A percentile compares a stretch with the other conserved stretches of the same genome.
Conservation (phyloP, 2,329 filamentous ascomycete species). For the Chaetomiaceae sp. region DNA sequence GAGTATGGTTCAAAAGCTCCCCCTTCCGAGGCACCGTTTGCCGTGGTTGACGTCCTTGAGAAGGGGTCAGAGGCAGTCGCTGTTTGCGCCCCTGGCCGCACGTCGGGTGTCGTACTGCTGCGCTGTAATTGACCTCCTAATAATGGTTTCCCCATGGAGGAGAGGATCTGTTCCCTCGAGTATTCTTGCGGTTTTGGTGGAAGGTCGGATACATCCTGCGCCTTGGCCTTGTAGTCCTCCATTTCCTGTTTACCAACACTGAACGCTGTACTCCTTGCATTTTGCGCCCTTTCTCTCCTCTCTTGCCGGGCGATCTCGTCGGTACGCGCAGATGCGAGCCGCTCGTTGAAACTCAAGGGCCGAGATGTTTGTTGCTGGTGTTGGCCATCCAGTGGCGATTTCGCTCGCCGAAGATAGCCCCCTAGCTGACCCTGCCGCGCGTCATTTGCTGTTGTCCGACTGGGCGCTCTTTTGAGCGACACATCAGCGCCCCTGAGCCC, state of each 20-base stretch:
- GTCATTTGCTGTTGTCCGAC: constrained; percentile 33
- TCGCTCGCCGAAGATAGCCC: constrained; percentile 44
- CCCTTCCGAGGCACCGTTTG: constrained; percentile 26
- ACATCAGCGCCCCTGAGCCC: constrained; percentile 71
- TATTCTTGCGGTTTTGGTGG: constrained; percentile 49
- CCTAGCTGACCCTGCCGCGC: constrained; percentile 28
- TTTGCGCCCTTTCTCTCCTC: constrained; percentile 48
- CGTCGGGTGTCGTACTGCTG: constrained; percentile 41
- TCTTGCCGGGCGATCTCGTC: constrained; percentile 51
- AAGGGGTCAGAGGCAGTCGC: constrained; percentile 14
- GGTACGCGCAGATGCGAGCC: constrained; percentile 66
- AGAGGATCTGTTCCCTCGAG: constrained; percentile 59
- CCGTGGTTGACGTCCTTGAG: constrained; percentile 21
- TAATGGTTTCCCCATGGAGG: constrained; percentile 30
- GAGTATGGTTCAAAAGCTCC: constrained; percentile 79
- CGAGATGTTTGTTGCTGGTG: constrained; percentile 33
- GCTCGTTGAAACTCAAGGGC: constrained; percentile 71
- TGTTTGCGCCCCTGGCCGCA: constrained; percentile 24
- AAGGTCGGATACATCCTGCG: constrained; percentile 50
- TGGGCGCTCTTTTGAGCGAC: constrained; percentile 71
- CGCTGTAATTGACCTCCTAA: constrained; percentile 35
- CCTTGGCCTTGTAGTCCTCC: constrained; percentile 55
- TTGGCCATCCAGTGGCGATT: constrained; percentile 34
- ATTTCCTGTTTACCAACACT: constrained; percentile 54
- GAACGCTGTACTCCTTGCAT: constrained; percentile 53